Conservation (phyloP, 352 stramenopile species). For the Phytopythium helicoides region DNA sequence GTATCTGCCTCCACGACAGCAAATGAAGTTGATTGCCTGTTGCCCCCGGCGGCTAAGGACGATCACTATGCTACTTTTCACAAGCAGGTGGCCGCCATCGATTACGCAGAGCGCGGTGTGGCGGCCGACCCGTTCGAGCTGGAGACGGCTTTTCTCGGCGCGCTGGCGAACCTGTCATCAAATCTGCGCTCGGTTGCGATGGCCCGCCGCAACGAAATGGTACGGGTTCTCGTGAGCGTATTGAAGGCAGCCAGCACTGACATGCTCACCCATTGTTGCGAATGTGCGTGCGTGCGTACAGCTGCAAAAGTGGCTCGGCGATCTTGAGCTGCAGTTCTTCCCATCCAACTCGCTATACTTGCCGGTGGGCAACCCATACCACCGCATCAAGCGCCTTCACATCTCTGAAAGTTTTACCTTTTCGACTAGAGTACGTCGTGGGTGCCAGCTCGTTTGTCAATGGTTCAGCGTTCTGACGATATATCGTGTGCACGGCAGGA, state of each 20-base stretch:
- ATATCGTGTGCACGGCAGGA: slow-evolving; percentile 31
- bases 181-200: slow-evolving; percentile 65
- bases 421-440: slow-evolving; percentile 44
- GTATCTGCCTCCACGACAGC: slow-evolving; percentile 19
- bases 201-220: slow-evolving; percentile 62
- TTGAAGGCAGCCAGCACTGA: no score
- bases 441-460: not conserved
- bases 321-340: slow-evolving; percentile 66
- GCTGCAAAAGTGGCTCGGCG: slow-evolving; percentile 64
- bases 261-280: not conserved
- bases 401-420: slow-evolving; percentile 83
- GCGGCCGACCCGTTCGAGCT: slow-evolving; percentile 59
- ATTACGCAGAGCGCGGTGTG: slow-evolving; percentile 45
- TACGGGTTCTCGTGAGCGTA: slow-evolving; percentile 32
- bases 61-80: slow-evolving; percentile 73
- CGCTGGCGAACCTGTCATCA: slow-evolving; percentile 71
- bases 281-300: slow-evolving; percentile 9
- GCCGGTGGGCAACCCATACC: slow-evolving; percentile 71
- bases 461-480: no score
- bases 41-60: slow-evolving; percentile 39
- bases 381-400: slow-evolving; percentile 77
- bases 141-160: slow-evolving; percentile 63
- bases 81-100: slow-evolving; percentile 18
- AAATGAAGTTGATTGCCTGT: slow-evolving; percentile 51
- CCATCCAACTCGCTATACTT: slow-evolving; percentile 80